Base-by-base conservation (phyloP, 2,329 filamentous ascomycete genomes). In the Clarireedia homoeocarpa region DNA sequence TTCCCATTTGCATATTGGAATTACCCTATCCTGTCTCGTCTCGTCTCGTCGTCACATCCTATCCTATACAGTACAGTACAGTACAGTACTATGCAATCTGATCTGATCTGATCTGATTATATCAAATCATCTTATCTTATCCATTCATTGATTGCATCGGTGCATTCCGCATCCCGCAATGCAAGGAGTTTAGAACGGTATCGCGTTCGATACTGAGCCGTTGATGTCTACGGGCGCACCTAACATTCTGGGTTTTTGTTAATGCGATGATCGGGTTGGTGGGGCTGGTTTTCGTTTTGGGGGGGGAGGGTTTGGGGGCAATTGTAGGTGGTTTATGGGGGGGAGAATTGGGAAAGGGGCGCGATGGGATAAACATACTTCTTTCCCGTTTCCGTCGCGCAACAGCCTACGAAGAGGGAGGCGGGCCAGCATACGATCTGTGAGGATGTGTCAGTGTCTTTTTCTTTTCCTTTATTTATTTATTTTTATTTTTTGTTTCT, bases 401-500 rank as follows among this genome's bases (percentile, higher is more conserved):
- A 79, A 63, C 79, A 81, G n/a, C 79, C 77, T 67, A 78, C 81
- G 48, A 82, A 72, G 23, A 82, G 67, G 0, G 77, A 75, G 4
- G 75, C 77, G 2, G 79, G 79, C 73, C 77, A 82, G 59, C 78
- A 81, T 34, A 81, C 61, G 14, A 80, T 67, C 77, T 79, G 53
- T 40, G 17, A 51, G 17, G 39, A n/a, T 45, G 1, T 40, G 38
- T 40, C 6, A 17, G 15, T n/a, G 5, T 40, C 15, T 6, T 10
- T n/a, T 5, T 5, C 38, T n/a, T n/a, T 20, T 20, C 0, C 15
- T 17, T 40, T 17, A n/a, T n/a, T n/a, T n/a, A n/a, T n/a, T n/a
- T n/a, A 5, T 40, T 5, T 15, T 9, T 12, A 2, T 5, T 14
- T 4, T n/a, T 20, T 20, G 1, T 6, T 40, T 40, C 9, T 2